Conservation (phyloP, 768 basidiomycete species). For the Auricularia sp. region DNA sequence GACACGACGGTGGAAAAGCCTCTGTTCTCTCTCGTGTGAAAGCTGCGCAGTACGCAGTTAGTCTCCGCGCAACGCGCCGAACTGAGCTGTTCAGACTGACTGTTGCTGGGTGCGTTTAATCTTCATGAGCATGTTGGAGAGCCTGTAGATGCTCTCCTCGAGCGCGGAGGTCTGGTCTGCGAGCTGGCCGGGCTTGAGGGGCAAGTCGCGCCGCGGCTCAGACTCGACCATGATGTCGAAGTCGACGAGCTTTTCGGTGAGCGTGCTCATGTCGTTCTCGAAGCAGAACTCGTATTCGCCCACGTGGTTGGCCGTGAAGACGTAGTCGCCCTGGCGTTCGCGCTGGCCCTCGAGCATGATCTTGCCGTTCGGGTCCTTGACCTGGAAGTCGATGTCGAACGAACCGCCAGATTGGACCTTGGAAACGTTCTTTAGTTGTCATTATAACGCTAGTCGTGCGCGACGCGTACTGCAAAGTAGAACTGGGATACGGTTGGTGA, state of each 20-base stretch:
- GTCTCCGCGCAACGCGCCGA: background rate
- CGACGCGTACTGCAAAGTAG: conserved; percentile 78
- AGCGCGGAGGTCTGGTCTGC: conserved; percentile 86
- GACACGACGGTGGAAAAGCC: conserved; percentile 90
- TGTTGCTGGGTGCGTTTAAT: conserved; percentile 92
- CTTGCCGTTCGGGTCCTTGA: conserved; percentile 85
- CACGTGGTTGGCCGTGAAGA: conserved; percentile 85
- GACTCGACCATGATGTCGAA: conserved; percentile 98
- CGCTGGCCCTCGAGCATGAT: conserved; percentile 77
- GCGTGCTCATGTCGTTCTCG: conserved; percentile 92
- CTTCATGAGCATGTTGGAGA: conserved; percentile 77
- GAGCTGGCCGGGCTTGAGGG: conserved; percentile 80
- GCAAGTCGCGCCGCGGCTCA: conserved; percentile 82
- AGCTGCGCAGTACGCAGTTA: conserved; percentile 35
- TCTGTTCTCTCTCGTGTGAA: conserved; percentile 88
- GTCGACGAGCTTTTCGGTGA: conserved; percentile 90
- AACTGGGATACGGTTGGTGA: conserved; percentile 41
- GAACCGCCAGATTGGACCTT: conserved; percentile 95
- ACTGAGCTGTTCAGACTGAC: conserved; percentile 36
- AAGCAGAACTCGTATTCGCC: conserved; percentile 96
- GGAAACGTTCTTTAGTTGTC: too few species aligned
- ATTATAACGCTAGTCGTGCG: background rate
- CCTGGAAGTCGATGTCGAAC: conserved; percentile 90
- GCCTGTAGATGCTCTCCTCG: conserved; percentile 90
- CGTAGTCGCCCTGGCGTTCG: conserved; percentile 94